Evolutionary conservation across 192 early-diverging fungal genomes (phyloP).

Genomic region (Cladochytrium replicatum): DNA sequence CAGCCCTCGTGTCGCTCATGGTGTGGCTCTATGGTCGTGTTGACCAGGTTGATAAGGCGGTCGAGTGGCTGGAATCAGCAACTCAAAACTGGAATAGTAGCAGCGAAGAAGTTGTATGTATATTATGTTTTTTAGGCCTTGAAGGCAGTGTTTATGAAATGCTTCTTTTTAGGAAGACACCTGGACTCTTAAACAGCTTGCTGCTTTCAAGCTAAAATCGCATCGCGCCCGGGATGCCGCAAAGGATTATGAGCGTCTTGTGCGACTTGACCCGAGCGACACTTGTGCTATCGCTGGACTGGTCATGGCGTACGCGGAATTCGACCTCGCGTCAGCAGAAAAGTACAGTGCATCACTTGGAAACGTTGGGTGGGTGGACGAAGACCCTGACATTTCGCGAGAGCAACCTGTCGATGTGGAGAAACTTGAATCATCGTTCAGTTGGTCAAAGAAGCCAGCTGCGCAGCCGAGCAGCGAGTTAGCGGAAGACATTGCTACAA

Average conservation of each 20-base stretch:
- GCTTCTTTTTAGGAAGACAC: constrained; percentile 12
- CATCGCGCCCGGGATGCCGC: constrained; percentile 52
- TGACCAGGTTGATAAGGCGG: constrained; percentile 46
- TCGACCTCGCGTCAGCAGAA: constrained; percentile 49
- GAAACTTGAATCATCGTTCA: constrained; percentile 27
- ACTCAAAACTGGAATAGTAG: constrained; percentile 44
- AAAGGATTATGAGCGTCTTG: constrained; percentile 57
- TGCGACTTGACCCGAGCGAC: constrained; percentile 55
- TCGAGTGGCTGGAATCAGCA: constrained; percentile 45
- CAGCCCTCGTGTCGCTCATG: constrained; percentile 56
- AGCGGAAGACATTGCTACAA: too few relatives aligned
- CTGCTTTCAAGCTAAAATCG: constrained; percentile 55
- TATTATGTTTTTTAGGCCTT: too few relatives aligned
- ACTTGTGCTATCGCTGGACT: constrained; percentile 54
- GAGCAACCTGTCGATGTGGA: constrained; percentile 37
- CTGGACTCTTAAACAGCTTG: constrained; percentile 51
- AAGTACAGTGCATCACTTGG: too few relatives aligned
- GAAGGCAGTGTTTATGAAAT: too few relatives aligned
- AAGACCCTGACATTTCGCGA: not conserved
- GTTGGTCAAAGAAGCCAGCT: too few relatives aligned
- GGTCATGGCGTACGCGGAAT: constrained; percentile 52
- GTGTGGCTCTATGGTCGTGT: constrained; percentile 64
- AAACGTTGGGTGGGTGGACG: not conserved
- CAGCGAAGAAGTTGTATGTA: constrained; percentile 9
- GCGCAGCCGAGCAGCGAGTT: too few relatives aligned